A percentile compares a stretch with the other conserved stretches of the same genome.
phyloP scores from a whole-genome alignment of 208 protist species.

The Blastocrithidia nonstop region DNA sequence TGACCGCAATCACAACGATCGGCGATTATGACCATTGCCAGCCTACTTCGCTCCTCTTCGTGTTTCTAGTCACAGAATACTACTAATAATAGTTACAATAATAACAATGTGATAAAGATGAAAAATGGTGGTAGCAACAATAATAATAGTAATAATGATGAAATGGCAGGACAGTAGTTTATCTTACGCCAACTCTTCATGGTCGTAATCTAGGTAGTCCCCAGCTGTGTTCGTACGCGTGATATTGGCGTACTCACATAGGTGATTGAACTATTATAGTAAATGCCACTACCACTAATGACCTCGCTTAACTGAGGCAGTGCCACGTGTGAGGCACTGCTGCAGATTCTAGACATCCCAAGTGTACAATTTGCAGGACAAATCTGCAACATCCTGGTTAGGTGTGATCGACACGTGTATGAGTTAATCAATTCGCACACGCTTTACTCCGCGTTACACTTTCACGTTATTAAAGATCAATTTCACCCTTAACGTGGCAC shows the following conservation, averaged over 20 bases:
- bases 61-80: too few species aligned
- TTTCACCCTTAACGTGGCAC: slow-evolving; percentile 35
- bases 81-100: slow-evolving; percentile 7
- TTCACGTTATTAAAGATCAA: slow-evolving; percentile 35
- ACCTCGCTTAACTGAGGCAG: slow-evolving; percentile 8
- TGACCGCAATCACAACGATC: slow-evolving; percentile 30
- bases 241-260: slow-evolving; percentile 27
- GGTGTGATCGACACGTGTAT: slow-evolving; percentile 2
- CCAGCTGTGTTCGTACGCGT: background rate
- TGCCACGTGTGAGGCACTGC: slow-evolving; percentile 11
- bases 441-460: slow-evolving; percentile 19
- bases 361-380: slow-evolving; percentile 68
- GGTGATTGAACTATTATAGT: slow-evolving; percentile 13
- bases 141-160: background rate
- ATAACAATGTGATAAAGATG: slow-evolving; percentile 9
- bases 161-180: background rate
- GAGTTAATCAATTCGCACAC: slow-evolving; percentile 10
- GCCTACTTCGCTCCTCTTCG: slow-evolving; percentile 18
- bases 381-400: slow-evolving; percentile 13
- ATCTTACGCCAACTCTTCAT: slow-evolving; percentile 3
- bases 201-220: background rate
- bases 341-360: slow-evolving; percentile 28
- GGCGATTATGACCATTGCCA: slow-evolving; percentile 14
- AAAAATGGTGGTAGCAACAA: background rate
- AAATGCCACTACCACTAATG: slow-evolving; percentile 30